Conservation (phyloP, 2,329 filamentous ascomycete genomes). For the Coniochaeta pulveracea region DNA sequence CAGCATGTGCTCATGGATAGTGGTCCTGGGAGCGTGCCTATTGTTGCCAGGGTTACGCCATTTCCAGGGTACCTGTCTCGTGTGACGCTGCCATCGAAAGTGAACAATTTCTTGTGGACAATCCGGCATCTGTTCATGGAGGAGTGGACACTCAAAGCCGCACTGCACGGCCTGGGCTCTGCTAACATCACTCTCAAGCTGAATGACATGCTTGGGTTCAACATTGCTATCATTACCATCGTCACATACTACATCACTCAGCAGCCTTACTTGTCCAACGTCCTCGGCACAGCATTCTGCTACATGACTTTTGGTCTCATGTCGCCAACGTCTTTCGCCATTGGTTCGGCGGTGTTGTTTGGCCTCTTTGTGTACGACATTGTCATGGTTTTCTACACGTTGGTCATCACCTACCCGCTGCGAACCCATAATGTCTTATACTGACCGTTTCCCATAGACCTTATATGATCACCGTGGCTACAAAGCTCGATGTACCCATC, state of each 20-base stretch:
- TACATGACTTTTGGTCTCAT: constrained; percentile 74
- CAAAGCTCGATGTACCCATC: constrained; percentile 80
- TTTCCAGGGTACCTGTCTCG: constrained; percentile 25
- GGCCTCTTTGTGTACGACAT: constrained; percentile 93
- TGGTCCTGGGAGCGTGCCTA: constrained; percentile 12
- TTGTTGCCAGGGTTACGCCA: constrained; percentile 21
- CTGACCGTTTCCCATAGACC: constrained; percentile 34
- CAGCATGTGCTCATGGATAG: constrained; percentile 23
- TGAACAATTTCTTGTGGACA: constrained; percentile 31
- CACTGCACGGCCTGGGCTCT: constrained; percentile 37
- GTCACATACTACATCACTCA: constrained; percentile 57
- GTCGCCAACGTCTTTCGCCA: constrained; percentile 80
- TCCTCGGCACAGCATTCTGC: constrained; percentile 78
- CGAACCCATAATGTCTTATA: not conserved
- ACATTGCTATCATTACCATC: constrained; percentile 41
- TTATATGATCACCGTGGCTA: constrained; percentile 81
- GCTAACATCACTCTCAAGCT: constrained; percentile 41
- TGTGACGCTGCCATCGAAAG: constrained; percentile 12
- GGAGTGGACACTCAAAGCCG: constrained; percentile 37
- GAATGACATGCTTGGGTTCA: constrained; percentile 42
- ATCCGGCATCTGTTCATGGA: constrained; percentile 36
- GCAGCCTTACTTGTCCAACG: constrained; percentile 57
- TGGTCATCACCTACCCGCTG: constrained; percentile 21
- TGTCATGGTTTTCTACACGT: constrained; percentile 80
- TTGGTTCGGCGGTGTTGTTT: constrained; percentile 63